phyloP scores from a whole-genome alignment of 225 moss, liverwort and hornwort genomes.

The Polytrichum commune region DNA sequence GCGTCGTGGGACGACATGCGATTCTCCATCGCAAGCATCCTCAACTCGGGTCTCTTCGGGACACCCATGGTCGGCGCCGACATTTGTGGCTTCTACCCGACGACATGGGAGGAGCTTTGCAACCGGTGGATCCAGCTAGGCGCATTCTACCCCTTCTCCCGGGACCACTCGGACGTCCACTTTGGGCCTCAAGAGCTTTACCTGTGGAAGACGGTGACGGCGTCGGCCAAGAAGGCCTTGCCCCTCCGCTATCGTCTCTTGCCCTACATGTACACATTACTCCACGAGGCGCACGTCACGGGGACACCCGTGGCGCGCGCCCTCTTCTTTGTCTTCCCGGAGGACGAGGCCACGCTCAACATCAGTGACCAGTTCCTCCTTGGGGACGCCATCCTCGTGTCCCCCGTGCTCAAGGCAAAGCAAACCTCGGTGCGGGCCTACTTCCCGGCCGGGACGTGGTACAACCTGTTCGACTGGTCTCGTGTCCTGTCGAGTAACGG shows the following conservation, averaged over 20 bases:
- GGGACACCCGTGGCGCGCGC: conserved; percentile 68
- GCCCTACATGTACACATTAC: conserved; percentile 67
- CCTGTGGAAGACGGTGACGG: conserved; percentile 67
- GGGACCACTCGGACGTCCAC: conserved; percentile 58
- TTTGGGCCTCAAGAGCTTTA: conserved; percentile 69
- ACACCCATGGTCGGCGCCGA: conserved; percentile 85
- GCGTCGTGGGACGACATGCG: conserved; percentile 65
- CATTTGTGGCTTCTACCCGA: conserved; percentile 64
- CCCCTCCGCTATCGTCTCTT: conserved; percentile 66
- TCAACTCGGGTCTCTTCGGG: conserved; percentile 71
- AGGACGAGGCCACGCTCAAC: conserved; percentile 39
- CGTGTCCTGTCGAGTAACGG: conserved; percentile 17
- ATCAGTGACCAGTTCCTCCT: conserved; percentile 65
- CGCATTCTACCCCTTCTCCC: conserved; percentile 75
- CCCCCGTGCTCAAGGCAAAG: conserved; percentile 47
- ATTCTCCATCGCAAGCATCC: conserved; percentile 61
- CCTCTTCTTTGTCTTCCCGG: conserved; percentile 72
- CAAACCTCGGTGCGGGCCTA: conserved; percentile 59
- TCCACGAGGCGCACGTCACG: conserved; percentile 51
- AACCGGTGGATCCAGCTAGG: conserved; percentile 84
- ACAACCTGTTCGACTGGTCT: conserved; percentile 58
- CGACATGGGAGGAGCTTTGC: conserved; percentile 79
- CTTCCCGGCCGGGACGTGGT: conserved; percentile 66
- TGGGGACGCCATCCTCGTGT: conserved; percentile 59
- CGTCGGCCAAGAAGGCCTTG: conserved; percentile 45